Base-by-base conservation (phyloP, 768 basidiomycete genomes). In the Infundibulicybe gibba region DNA sequence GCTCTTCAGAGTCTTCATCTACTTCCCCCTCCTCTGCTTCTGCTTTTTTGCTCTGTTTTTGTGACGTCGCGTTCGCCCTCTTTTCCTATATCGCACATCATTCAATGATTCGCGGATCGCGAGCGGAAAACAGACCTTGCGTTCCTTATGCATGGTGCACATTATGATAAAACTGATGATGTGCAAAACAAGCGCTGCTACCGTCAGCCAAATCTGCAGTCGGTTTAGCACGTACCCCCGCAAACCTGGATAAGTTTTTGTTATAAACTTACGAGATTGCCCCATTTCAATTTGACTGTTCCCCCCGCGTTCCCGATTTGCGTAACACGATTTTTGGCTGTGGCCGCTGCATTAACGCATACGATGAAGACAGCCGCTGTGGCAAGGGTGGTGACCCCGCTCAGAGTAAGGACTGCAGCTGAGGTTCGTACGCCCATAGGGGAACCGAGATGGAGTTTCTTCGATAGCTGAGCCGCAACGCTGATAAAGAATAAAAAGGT, bases 191-290 rank as follows among this genome's bases (percentile, higher is more conserved):
- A 44, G 44, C 12, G 49, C 48, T 3, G 51, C 16, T 6, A 41
- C 54, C 2, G 54, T 48, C 2, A 56, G 39, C 54, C 52, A 56
- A 15, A 51, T 30, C 54, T 56, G 8, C 8, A 8, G 16, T 1
- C 16, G n/a, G 2, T 38, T 12, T 32, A 38, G 17, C n/a, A 32
- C n/a, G n/a, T 44, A 32, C n/a, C 16, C 10, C 32, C 19, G 16
- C 10, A 21, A 11, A 43, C 6, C n/a, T 42, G 16, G 10, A 17
- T 25, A 15, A 33, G 25, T n/a, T n/a, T 16, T 35, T 10, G n/a
- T n/a, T 16, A 30, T 16, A 13, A 25, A 49, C 52, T 17, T 30
- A 54, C 55, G 25, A 53, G 44, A 39, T 49, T 51, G 17, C 44
- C 53, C 50, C 55, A 54, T n/a, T 49, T 31, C 30, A 56, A 41